These are phyloP conservation scores for Salix koriyanagi DNA, from an alignment of 345 rosid species.

Conservation along the genomic window DNA sequence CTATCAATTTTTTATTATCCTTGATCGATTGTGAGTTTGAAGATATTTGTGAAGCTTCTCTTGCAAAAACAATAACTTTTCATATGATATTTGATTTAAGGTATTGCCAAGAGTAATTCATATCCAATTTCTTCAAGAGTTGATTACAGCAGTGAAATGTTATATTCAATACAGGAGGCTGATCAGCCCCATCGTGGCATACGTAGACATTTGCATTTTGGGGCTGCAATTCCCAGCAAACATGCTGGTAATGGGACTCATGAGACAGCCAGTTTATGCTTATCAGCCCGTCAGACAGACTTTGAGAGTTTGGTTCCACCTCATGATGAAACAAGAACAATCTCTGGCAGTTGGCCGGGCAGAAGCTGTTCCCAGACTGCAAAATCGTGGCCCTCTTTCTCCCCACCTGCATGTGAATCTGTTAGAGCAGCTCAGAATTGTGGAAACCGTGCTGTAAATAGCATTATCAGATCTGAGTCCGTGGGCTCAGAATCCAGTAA, in stretches of 20 bases:
- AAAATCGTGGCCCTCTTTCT: background rate
- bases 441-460: slow-evolving; percentile 4
- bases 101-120: background rate
- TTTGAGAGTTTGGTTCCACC: slow-evolving; percentile 2
- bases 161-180: slow-evolving; percentile 12
- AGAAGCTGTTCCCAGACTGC: background rate
- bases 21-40: background rate
- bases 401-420: slow-evolving; percentile 16
- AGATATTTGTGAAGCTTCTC: background rate
- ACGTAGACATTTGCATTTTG: slow-evolving; percentile 37
- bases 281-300: background rate
- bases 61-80: background rate
- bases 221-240: too few relatives aligned
- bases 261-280: background rate
- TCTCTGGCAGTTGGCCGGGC: slow-evolving; percentile 5
- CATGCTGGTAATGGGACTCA: background rate
- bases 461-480: background rate
- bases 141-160: background rate
- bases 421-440: slow-evolving; percentile 2
- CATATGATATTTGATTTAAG: background rate
- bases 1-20: background rate
- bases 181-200: slow-evolving; percentile 21
- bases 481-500: slow-evolving; percentile 9
- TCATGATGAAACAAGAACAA: slow-evolving; percentile 7
- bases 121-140: background rate